A percentile compares a stretch with the other conserved stretches of the same genome.
Evolutionary conservation across 2,329 filamentous ascomycete species (phyloP).

Genomic region (Claviceps pazoutovae): DNA sequence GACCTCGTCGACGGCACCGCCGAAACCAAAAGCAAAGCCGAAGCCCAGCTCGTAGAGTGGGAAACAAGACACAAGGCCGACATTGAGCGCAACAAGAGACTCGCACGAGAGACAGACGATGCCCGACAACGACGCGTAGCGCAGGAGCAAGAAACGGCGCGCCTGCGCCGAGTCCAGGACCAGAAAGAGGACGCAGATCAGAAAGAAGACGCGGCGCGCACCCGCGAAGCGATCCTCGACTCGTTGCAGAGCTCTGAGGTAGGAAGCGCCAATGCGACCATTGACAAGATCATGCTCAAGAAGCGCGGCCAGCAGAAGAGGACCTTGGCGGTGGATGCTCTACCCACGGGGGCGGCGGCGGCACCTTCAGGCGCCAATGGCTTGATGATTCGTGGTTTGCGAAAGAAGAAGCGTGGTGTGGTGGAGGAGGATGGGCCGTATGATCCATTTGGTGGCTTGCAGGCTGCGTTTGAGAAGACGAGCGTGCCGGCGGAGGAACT

Average conservation of each 20-base stretch:
- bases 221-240: conserved; percentile 55
- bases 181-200: conserved; percentile 58
- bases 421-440: conserved; percentile 54
- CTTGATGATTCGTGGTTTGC: conserved; percentile 67
- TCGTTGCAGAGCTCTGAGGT: conserved; percentile 48
- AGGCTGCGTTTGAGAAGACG: conserved; percentile 56
- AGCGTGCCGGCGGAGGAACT: conserved; percentile 34
- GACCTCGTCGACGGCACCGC: conserved; percentile 67
- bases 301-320: conserved; percentile 46
- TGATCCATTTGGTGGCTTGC: conserved; percentile 73
- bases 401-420: conserved; percentile 36
- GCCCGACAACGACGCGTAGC: conserved; percentile 39
- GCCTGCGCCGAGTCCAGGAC: conserved; percentile 44
- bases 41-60: conserved; percentile 41
- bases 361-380: conserved; percentile 8
- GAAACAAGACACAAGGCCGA: conserved; percentile 57
- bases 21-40: conserved; percentile 38
- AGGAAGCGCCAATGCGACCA: conserved; percentile 44
- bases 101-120: conserved; percentile 43
- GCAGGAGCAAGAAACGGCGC: conserved; percentile 52
- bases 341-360: conserved; percentile 7
- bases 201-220: conserved; percentile 46
- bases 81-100: conserved; percentile 46
- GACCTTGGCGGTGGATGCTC: conserved; percentile 21
- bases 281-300: conserved; percentile 54